A percentile compares a stretch with the other conserved stretches of the same genome.
Evolutionary conservation across 108 stramenopile genomes (phyloP).

Genomic region (Thalassiosira profunda): DNA sequence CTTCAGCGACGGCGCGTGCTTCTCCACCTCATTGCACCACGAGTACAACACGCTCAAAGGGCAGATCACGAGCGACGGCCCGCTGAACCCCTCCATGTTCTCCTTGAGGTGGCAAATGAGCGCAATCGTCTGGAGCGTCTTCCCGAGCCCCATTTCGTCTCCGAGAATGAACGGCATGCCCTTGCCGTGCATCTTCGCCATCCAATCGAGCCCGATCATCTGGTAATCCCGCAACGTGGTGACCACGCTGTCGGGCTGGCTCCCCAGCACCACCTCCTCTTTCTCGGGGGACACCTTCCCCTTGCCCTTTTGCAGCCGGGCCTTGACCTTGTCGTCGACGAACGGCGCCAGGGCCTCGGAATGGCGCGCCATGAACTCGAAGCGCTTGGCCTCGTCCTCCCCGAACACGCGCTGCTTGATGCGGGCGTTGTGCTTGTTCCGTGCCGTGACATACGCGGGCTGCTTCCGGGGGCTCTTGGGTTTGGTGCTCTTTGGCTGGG

Average conservation of each 20-base stretch:
- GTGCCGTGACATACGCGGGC: conserved; percentile 13
- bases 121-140: conserved; percentile 94
- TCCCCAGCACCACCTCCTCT: background rate
- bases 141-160: conserved; percentile 88
- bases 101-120: conserved; percentile 83
- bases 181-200: conserved; percentile 77
- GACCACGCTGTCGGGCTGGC: conserved; percentile 29
- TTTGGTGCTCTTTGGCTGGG: background rate
- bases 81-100: conserved; percentile 36
- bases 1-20: conserved; percentile 83
- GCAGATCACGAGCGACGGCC: conserved; percentile 91
- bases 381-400: conserved; percentile 15
- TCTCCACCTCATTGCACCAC: conserved; percentile 85
- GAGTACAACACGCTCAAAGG: conserved; percentile 85
- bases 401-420: conserved; percentile 18
- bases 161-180: conserved; percentile 85
- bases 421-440: conserved; percentile 32
- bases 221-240: conserved; percentile 90
- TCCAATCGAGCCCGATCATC: conserved; percentile 87
- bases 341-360: conserved; percentile 36
- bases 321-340: conserved; percentile 32
- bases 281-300: conserved; percentile 1
- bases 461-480: background rate
- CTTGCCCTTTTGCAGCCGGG: background rate
- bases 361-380: conserved; percentile 37